These are phyloP conservation scores for Cordyceps cateniannulata DNA, from an alignment of 2,329 filamentous ascomycete species.

Conservation along the genomic window DNA sequence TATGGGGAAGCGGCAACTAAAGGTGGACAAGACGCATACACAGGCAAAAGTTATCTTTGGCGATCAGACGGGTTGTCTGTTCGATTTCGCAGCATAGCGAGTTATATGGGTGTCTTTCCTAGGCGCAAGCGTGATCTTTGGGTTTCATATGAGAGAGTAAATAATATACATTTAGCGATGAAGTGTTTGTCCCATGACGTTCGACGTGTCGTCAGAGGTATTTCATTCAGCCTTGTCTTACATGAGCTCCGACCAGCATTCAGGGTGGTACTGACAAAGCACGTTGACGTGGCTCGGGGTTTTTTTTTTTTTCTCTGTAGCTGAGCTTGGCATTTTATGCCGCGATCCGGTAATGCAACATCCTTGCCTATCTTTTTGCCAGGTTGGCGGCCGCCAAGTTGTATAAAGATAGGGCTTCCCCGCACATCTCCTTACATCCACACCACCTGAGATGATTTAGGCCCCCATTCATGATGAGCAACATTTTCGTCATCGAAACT, in stretches of 20 bases:
- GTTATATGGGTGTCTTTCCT: slow-evolving; percentile 17
- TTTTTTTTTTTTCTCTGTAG: not conserved
- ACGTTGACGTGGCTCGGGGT: not conserved
- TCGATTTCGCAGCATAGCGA: slow-evolving; percentile 20
- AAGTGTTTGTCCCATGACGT: not conserved
- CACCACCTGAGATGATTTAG: not conserved
- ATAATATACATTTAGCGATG: not conserved
- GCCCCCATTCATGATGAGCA: not conserved
- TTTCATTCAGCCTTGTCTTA: not conserved
- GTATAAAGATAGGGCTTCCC: not conserved
- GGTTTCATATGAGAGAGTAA: not conserved
- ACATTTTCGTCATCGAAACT: not conserved
- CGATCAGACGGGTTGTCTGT: not conserved
- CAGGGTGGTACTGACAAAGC: not conserved
- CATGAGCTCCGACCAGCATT: not conserved
- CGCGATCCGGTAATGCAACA: not conserved
- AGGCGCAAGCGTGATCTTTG: not conserved
- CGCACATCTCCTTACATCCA: not conserved
- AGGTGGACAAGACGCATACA: not conserved
- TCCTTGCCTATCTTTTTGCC: not conserved
- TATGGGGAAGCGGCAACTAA: slow-evolving; percentile 29
- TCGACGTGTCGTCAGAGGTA: not conserved
- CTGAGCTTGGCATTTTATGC: not conserved
- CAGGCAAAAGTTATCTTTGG: not conserved
- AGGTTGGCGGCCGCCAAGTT: not conserved